Conservation (phyloP, 148 eudicot species). For the Mesembryanthemum crystallinum region DNA sequence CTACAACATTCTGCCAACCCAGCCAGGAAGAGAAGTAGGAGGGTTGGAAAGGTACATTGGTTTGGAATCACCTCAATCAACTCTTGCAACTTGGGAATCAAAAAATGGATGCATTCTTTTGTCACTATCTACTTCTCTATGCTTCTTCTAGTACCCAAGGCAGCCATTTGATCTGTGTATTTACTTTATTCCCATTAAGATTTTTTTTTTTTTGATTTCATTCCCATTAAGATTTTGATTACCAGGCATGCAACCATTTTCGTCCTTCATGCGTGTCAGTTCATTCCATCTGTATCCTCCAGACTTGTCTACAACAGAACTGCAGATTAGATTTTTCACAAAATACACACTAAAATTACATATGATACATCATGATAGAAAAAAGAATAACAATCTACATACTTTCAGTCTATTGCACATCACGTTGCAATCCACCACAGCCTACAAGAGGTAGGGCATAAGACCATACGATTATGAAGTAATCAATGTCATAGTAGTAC, state of each 20-base stretch:
- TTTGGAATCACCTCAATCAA: constrained; percentile 41
- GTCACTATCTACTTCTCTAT: constrained; percentile 34
- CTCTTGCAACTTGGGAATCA: constrained; percentile 35
- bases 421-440: neutral
- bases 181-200: neutral
- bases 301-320: neutral
- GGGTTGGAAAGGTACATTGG: constrained; percentile 38
- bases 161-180: neutral
- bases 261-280: neutral
- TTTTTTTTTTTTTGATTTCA: too few relatives aligned
- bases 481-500: neutral
- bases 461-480: too few relatives aligned
- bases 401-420: neutral
- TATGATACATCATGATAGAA: neutral
- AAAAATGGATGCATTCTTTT: constrained; percentile 35
- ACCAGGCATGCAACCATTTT: constrained; percentile 1
- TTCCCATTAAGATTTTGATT: neutral
- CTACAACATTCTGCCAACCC: constrained; percentile 1
- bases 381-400: neutral
- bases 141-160: constrained; percentile 21
- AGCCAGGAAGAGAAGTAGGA: constrained; percentile 19
- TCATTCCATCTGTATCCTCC: neutral
- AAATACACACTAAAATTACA: neutral
- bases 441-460: too few relatives aligned
- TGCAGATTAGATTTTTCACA: neutral